phyloP scores from a whole-genome alignment of 2,329 filamentous ascomycete genomes.

The Pestalotiopsis sp. region DNA sequence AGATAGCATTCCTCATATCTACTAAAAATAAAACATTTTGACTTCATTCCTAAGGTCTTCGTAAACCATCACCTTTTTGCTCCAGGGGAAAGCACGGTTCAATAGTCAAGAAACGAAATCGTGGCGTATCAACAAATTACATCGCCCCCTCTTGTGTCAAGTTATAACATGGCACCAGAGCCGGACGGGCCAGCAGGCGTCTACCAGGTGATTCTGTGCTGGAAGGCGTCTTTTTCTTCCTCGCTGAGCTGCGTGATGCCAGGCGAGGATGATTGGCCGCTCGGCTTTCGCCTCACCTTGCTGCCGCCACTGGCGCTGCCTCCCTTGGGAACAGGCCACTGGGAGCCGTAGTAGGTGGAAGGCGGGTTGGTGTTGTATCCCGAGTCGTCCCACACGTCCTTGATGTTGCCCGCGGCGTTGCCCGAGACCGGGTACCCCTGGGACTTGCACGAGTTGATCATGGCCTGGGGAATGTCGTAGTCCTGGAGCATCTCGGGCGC shows the following conservation, averaged over 20 bases:
- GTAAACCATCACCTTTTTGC: too few relatives aligned
- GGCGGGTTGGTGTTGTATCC: conserved; percentile 32
- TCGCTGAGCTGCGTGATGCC: background rate
- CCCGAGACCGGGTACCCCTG: conserved; percentile 53
- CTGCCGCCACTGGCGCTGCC: background rate
- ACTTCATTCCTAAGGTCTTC: too few relatives aligned
- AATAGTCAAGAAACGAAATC: too few relatives aligned
- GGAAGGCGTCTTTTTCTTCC: background rate
- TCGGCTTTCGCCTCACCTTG: conserved; percentile 9
- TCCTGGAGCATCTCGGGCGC: conserved; percentile 58
- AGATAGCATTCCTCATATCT: too few relatives aligned
- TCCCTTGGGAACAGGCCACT: conserved; percentile 1
- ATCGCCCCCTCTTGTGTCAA: too few relatives aligned
- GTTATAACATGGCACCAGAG: too few relatives aligned
- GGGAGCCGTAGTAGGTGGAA: conserved; percentile 17
- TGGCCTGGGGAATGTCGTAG: conserved; percentile 59
- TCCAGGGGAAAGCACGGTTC: too few relatives aligned
- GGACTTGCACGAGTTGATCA: conserved; percentile 50
- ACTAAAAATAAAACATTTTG: too few relatives aligned
- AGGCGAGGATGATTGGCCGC: background rate
- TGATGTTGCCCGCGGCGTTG: conserved; percentile 63
- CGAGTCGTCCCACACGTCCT: conserved; percentile 24
- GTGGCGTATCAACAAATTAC: too few relatives aligned
- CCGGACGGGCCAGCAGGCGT: background rate
- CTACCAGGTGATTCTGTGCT: background rate